A percentile compares a stretch with the other conserved stretches of the same genome.
Conservation (phyloP, 495 filamentous ascomycete genomes). For the Cladorrhinum samala region DNA sequence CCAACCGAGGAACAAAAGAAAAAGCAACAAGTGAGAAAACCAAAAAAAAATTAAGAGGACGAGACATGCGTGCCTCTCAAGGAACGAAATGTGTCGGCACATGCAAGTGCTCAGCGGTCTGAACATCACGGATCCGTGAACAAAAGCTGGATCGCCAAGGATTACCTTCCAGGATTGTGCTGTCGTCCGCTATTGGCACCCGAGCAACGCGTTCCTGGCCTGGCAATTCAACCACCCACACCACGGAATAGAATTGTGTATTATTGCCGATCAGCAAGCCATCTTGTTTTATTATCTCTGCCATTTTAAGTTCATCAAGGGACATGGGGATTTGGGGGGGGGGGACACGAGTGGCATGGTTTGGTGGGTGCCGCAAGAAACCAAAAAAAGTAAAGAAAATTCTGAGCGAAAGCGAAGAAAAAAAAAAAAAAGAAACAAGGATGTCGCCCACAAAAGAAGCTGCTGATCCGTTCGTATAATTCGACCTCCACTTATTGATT, state of each 20-base stretch:
- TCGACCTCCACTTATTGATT: background rate
- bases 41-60: background rate
- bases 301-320: too few relatives aligned
- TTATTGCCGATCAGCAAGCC: background rate
- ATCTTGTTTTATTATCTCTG: background rate
- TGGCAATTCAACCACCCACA: too few relatives aligned
- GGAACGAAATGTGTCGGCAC: too few relatives aligned
- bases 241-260: background rate
- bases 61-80: conserved; percentile 12
- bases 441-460: too few relatives aligned
- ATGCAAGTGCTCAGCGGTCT: too few relatives aligned
- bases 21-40: background rate
- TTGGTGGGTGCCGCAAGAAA: too few relatives aligned
- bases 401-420: too few relatives aligned
- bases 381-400: too few relatives aligned
- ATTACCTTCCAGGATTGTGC: conserved; percentile 2
- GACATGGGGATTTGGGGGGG: background rate
- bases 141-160: conserved; percentile 17
- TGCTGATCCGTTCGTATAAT: background rate
- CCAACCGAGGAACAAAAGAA: background rate
- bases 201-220: conserved; percentile 3
- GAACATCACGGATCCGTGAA: conserved; percentile 1
- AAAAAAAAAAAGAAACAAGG: background rate
- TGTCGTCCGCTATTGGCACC: background rate
- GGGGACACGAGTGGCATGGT: background rate